Evolutionary conservation across 2,329 filamentous ascomycete genomes (phyloP).

Genomic region (Calcarisporium arbuscula): DNA sequence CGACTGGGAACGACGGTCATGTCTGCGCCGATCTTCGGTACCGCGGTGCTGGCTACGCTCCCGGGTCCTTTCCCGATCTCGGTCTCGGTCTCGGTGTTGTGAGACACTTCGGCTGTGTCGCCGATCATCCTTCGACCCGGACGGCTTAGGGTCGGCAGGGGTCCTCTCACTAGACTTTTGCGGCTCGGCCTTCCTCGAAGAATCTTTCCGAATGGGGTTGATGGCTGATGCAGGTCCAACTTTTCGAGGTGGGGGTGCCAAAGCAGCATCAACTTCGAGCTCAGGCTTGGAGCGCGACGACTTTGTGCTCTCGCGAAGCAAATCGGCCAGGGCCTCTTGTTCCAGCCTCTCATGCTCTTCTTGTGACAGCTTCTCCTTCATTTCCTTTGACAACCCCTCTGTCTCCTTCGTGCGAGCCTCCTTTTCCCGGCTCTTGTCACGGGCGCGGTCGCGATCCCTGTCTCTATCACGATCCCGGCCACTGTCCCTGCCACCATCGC

Average conservation of each 20-base stretch:
- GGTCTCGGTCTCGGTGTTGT: constrained; percentile 19
- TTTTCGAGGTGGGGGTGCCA: constrained; percentile 50
- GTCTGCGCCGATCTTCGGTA: constrained; percentile 22
- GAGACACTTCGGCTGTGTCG: constrained; percentile 26
- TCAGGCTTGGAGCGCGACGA: constrained; percentile 43
- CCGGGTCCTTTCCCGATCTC: constrained; percentile 18
- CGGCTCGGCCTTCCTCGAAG: constrained; percentile 34
- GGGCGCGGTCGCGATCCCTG: constrained; percentile 22
- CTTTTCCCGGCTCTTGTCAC: constrained; percentile 22
- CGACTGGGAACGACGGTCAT: constrained; percentile 32
- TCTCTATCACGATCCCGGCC: constrained; percentile 25
- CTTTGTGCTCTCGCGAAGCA: constrained; percentile 53
- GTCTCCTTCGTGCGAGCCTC: constrained; percentile 28
- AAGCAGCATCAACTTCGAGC: constrained; percentile 48
- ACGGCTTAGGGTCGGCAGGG: constrained; percentile 20
- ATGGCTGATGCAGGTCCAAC: constrained; percentile 51
- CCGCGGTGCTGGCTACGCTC: constrained; percentile 22
- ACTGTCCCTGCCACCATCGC: constrained; percentile 26
- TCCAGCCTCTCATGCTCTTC: constrained; percentile 53
- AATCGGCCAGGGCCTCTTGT: constrained; percentile 50
- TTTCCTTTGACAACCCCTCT: constrained; percentile 34
- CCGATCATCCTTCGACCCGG: constrained; percentile 21
- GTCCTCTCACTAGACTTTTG: constrained; percentile 30
- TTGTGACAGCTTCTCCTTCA: constrained; percentile 49
- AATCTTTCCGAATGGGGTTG: constrained; percentile 44